Conservation (phyloP, 345 rosid genomes). For the Mallotus nudiflorus region DNA sequence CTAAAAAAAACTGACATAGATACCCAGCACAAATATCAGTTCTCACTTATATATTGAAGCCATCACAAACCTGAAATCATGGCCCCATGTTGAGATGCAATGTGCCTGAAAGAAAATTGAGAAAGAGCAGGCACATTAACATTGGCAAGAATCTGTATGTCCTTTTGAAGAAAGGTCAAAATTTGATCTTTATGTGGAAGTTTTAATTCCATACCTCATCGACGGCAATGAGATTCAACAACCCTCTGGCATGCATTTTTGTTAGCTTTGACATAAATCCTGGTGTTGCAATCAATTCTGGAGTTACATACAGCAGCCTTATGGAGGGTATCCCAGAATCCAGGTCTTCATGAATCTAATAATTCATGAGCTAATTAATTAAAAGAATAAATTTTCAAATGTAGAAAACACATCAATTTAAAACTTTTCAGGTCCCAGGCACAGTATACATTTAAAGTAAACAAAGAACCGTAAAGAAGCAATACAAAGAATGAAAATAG, state of each 20-base stretch:
- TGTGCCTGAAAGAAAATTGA: slow-evolving; percentile 70
- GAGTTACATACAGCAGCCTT: slow-evolving; percentile 89
- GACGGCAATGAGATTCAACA: slow-evolving; percentile 84
- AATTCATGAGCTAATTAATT: slow-evolving; percentile 1
- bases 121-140: slow-evolving; percentile 9
- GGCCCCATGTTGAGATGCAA: slow-evolving; percentile 98
- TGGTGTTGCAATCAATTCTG: slow-evolving; percentile 78
- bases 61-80: slow-evolving; percentile 84
- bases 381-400: not conserved
- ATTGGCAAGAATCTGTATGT: slow-evolving; percentile 4
- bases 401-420: no score
- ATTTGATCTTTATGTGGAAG: not conserved
- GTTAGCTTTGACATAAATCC: slow-evolving; percentile 83
- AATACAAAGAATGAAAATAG: no score
- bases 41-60: slow-evolving; percentile 16
- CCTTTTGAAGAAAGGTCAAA: slow-evolving; percentile 11
- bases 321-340: slow-evolving; percentile 79
- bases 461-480: no score
- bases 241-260: slow-evolving; percentile 77
- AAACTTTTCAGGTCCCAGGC: no score
- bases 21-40: not conserved
- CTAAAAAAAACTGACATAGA: not conserved
- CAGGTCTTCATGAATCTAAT: slow-evolving; percentile 88
- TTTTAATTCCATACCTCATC: slow-evolving; percentile 68
- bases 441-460: no score